Conservation (phyloP, 108 stramenopile genomes). For the Cyclotella baltica region DNA sequence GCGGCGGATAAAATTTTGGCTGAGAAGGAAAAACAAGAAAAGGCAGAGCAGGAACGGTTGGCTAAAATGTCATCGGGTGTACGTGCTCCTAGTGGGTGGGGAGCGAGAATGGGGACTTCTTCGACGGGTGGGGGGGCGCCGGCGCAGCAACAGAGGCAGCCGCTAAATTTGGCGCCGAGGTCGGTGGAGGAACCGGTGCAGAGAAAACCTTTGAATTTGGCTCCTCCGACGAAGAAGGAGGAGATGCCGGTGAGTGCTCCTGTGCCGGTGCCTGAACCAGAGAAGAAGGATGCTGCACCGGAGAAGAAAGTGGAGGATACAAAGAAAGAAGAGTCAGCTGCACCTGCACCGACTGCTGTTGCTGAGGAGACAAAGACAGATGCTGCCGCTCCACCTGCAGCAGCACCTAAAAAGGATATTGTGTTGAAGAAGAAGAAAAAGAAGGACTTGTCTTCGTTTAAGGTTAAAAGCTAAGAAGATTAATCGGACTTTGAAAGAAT, state of each 20-base stretch:
- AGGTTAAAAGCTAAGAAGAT: no score
- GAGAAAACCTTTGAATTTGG: conserved; percentile 56
- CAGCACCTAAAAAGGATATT: conserved; percentile 41
- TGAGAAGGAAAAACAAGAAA: conserved; percentile 69
- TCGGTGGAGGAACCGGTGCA: conserved; percentile 21
- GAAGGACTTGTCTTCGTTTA: conserved; percentile 87
- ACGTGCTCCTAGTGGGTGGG: conserved; percentile 66
- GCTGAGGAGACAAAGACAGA: conserved; percentile 23
- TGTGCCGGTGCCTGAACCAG: conserved; percentile 8
- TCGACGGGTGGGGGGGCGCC: neutral
- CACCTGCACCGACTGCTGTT: neutral
- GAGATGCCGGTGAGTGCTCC: neutral
- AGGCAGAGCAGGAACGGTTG: conserved; percentile 62
- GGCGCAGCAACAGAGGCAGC: conserved; percentile 8
- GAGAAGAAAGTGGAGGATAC: conserved; percentile 34
- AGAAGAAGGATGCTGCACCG: conserved; percentile 27
- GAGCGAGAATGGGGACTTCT: conserved; percentile 25
- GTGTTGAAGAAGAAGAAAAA: conserved; percentile 86
- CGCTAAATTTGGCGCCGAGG: conserved; percentile 35
- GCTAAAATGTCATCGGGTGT: conserved; percentile 31
- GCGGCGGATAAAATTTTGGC: conserved; percentile 79
- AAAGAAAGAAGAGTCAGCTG: neutral
- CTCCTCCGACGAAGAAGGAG: conserved; percentile 35
- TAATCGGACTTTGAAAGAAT: no score
- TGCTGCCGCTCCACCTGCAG: conserved; percentile 34